phyloP scores from a whole-genome alignment of 2,329 filamentous ascomycete species.

The Plectosphaerella plurivora region DNA sequence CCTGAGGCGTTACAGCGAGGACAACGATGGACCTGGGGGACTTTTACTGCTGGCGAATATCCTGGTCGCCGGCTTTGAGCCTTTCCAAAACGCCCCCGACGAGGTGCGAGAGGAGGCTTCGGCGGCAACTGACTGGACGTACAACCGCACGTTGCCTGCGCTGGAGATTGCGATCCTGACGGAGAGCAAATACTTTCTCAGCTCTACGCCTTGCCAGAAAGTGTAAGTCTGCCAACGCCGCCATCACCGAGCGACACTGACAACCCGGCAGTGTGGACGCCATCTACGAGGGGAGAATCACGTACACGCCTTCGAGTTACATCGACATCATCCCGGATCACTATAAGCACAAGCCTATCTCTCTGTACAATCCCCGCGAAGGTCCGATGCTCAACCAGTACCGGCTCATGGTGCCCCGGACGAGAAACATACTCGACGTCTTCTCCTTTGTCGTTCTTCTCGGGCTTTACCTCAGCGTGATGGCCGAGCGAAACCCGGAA shows the following conservation, averaged over 20 bases:
- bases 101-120: conserved; percentile 58
- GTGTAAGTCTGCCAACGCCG: conserved; percentile 56
- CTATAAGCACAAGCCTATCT: conserved; percentile 80
- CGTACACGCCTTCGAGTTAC: conserved; percentile 78
- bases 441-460: conserved; percentile 69
- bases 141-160: conserved; percentile 63
- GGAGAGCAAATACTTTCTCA: conserved; percentile 74
- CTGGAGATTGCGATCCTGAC: conserved; percentile 80
- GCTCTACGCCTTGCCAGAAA: conserved; percentile 73
- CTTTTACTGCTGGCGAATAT: conserved; percentile 73
- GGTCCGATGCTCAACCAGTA: conserved; percentile 80
- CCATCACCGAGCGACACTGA: conserved; percentile 30
- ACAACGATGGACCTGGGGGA: conserved; percentile 65
- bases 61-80: conserved; percentile 77
- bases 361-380: conserved; percentile 71
- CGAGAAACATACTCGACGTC: conserved; percentile 70
- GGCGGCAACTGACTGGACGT: conserved; percentile 40
- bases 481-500: conserved; percentile 61
- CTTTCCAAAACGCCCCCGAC: conserved; percentile 75
- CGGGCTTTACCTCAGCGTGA: conserved; percentile 64
- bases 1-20: conserved; percentile 72
- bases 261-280: conserved; percentile 53
- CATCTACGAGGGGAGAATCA: conserved; percentile 74
- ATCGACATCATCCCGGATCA: conserved; percentile 81
- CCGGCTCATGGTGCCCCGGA: conserved; percentile 75